These are phyloP conservation scores for Schizosaccharomyces lindneri DNA, from an alignment of 805 yeast genomes.

Conservation along the genomic window DNA sequence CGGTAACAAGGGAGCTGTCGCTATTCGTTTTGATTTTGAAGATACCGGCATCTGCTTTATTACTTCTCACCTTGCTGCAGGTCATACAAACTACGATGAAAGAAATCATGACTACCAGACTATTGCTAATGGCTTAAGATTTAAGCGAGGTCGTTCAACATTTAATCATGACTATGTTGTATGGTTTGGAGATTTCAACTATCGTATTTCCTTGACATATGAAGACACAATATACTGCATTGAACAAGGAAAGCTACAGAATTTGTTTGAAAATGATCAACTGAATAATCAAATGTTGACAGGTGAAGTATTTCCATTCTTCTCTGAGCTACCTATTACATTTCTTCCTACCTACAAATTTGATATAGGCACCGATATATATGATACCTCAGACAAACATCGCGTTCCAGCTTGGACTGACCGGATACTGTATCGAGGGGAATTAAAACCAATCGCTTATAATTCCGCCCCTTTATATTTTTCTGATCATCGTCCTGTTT, in stretches of 20 bases:
- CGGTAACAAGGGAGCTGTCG: slow-evolving; percentile 92
- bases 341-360: slow-evolving; percentile 84
- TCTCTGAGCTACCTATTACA: slow-evolving; percentile 47
- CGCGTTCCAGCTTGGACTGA: slow-evolving; percentile 95
- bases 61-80: slow-evolving; percentile 88
- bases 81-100: slow-evolving; percentile 55
- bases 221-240: slow-evolving; percentile 46
- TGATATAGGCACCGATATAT: slow-evolving; percentile 55
- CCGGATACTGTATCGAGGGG: slow-evolving; percentile 34
- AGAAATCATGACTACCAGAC: slow-evolving; percentile 65
- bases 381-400: slow-evolving; percentile 78
- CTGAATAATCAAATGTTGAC: slow-evolving; percentile 45
- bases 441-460: slow-evolving; percentile 38
- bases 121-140: slow-evolving; percentile 48
- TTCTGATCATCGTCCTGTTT: slow-evolving; percentile 89
- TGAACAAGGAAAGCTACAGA: slow-evolving; percentile 20
- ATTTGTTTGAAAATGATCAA: slow-evolving; percentile 52
- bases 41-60: slow-evolving; percentile 59
- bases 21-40: slow-evolving; percentile 65
- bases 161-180: slow-evolving; percentile 65
- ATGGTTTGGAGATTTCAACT: slow-evolving; percentile 92
- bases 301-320: slow-evolving; percentile 49
- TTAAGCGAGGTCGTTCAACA: slow-evolving; percentile 51
- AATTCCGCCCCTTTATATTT: slow-evolving; percentile 31
- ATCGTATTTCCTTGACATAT: slow-evolving; percentile 43